Percentiles rank a stretch among this genome's conserved stretches.
Evolutionary conservation across 129 eudicot species (phyloP).

Genomic region (Daucus carota): DH1_v3.0 NC_030386.2:24394501-24395000

Average conservation of each 20-base stretch:
- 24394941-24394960: not conserved
- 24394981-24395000: not conserved
- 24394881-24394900: slow-evolving; percentile 60
- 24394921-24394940: slow-evolving; percentile 56
- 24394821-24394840: slow-evolving; percentile 24
- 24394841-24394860: slow-evolving; percentile 73
- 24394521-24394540: slow-evolving; percentile 69
- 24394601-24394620: slow-evolving; percentile 58
- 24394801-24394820: slow-evolving; percentile 85
- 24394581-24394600: slow-evolving; percentile 28
- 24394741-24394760: slow-evolving; percentile 83
- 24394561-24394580: slow-evolving; percentile 24
- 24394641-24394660: slow-evolving; percentile 77
- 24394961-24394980: not conserved
- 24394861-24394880: slow-evolving; percentile 83
- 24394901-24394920: slow-evolving; percentile 69
- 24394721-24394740: slow-evolving; percentile 59
- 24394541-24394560: slow-evolving; percentile 24
- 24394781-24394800: slow-evolving; percentile 79
- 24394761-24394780: slow-evolving; percentile 52
- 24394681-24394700: slow-evolving; percentile 93
- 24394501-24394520: slow-evolving; percentile 56
- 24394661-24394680: slow-evolving; percentile 70
- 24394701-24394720: slow-evolving; percentile 47
- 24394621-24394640: slow-evolving; percentile 73